Evolutionary conservation across 1,284 basidiomycete species (phyloP), one percentile per base, ranked within the genome.

Genomic region (Cutaneotrichosporon sp.): DNA sequence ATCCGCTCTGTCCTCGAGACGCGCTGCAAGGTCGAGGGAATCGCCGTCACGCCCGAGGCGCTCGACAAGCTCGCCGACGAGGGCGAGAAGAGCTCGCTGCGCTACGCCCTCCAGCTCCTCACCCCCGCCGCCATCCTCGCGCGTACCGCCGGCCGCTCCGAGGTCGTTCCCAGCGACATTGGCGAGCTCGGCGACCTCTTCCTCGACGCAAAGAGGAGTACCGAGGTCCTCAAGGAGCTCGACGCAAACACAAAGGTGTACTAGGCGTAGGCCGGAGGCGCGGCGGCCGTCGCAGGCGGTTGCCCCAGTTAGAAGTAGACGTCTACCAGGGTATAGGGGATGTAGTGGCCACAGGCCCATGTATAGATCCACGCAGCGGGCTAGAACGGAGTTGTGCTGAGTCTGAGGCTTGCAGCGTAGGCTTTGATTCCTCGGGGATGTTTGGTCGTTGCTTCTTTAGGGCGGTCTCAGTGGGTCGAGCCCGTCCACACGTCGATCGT

Each of bases 51-150:
- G 21, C 69, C 81, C 12, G 86, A 85, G 8, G 92, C 94, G 12
- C 75, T 96, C 45, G 88, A 92, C 20, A 82, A 81, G 65, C 76
- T 97, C 15, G 86, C 92, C 1, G 80, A 81, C 56, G 87, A 93
- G 68, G 94, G 94, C 30, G 86, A 87, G 59, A 81, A 81, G 66
- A 86, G 84, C 56, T 92, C 88, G 18, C 78, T 98, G 67, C 81
- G 93, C 86, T 97, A 93, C 72, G 89, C 90, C 1, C 79, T 97
- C 13, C 94, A 98, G 73, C 79, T 97, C 9, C 80, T 97, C 54
- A 88, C 89, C 0, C 94, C 94, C 0, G 89, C 90, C 1, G 86
- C 87, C n/a, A 96, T 97, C 63, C 80, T 97, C 2, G 84, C 90
- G 4, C 78, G 80, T 43, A 76, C 92, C 14, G 80, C 81, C 0